A percentile compares a stretch with the other conserved stretches of the same genome.
Conservation (phyloP, 495 filamentous ascomycete species). For the Bathelium albidoporum region DNA sequence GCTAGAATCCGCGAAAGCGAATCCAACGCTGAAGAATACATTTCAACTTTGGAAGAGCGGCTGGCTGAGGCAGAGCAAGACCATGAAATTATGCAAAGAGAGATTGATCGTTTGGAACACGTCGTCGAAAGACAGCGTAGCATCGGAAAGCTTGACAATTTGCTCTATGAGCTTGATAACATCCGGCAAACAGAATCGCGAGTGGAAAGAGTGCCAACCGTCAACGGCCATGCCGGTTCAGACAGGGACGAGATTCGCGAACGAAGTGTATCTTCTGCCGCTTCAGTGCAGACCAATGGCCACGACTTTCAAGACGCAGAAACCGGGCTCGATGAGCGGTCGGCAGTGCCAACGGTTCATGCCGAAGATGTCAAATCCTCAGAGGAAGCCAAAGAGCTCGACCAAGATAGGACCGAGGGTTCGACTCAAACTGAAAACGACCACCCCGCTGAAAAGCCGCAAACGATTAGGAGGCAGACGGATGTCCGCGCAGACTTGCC, state of each 20-base stretch:
- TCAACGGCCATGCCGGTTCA: conserved; percentile 26
- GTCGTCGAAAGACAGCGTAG: conserved; percentile 92
- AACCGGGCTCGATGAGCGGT: neutral
- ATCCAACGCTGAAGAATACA: conserved; percentile 83
- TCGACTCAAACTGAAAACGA: neutral
- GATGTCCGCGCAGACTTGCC: neutral
- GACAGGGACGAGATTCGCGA: conserved; percentile 23
- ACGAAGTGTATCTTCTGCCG: conserved; percentile 17
- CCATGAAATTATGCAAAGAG: conserved; percentile 89
- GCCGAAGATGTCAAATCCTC: neutral
- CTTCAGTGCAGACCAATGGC: conserved; percentile 2
- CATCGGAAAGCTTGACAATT: conserved; percentile 84
- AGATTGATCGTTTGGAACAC: conserved; percentile 87
- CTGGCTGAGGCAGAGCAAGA: conserved; percentile 95
- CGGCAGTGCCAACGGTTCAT: neutral
- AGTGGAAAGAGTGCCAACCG: conserved; percentile 1
- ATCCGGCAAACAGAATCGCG: conserved; percentile 50
- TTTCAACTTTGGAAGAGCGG: conserved; percentile 90
- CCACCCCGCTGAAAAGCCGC: neutral
- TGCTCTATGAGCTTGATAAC: conserved; percentile 82
- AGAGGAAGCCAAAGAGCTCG: neutral
- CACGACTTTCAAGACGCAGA: conserved; percentile 14
- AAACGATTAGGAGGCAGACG: neutral
- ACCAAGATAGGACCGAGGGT: neutral
- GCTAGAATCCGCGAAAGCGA: conserved; percentile 84